Conservation (phyloP, 768 basidiomycete species). For the Suillus subalutaceus region DNA sequence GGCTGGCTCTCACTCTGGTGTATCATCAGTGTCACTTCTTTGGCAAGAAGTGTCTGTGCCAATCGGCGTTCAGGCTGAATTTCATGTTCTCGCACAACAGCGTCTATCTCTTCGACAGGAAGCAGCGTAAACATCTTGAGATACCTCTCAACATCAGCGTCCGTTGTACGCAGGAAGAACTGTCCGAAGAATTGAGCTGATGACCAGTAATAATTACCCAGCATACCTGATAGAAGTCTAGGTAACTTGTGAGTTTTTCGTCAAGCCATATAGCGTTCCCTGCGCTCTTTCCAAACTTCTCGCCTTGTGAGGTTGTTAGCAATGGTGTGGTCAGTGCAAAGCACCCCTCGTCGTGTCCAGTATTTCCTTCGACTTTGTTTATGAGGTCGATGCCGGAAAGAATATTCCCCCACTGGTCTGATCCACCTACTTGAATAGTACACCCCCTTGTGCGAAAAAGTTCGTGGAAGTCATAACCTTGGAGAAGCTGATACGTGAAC, state of each 20-base stretch:
- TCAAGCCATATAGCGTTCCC: conserved; percentile 97
- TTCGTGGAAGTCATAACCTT: conserved; percentile 92
- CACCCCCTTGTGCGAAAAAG: conserved; percentile 69
- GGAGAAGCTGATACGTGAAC: conserved; percentile 95
- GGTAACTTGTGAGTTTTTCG: conserved; percentile 72
- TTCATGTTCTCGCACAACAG: conserved; percentile 58
- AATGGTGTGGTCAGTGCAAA: conserved; percentile 95
- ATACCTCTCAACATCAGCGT: conserved; percentile 79
- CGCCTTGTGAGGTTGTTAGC: conserved; percentile 84
- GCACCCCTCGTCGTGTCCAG: conserved; percentile 39
- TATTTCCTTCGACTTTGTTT: conserved; percentile 42
- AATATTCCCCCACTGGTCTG: conserved; percentile 99
- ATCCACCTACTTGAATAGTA: conserved; percentile 90
- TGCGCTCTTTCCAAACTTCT: conserved; percentile 97
- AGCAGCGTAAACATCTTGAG: conserved; percentile 85
- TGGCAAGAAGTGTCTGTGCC: conserved; percentile 56
- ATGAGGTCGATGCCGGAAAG: conserved; percentile 92
- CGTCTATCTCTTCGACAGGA: conserved; percentile 55
- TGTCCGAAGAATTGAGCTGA: conserved; percentile 33
- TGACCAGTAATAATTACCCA: not conserved
- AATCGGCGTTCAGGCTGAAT: conserved; percentile 50
- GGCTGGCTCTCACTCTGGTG: conserved; percentile 49
- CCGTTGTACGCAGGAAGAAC: conserved; percentile 88
- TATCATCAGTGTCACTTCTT: conserved; percentile 61
- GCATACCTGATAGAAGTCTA: conserved; percentile 92